Conservation (phyloP, 1,139 yeast species). For the Diutina catenulata region DNA sequence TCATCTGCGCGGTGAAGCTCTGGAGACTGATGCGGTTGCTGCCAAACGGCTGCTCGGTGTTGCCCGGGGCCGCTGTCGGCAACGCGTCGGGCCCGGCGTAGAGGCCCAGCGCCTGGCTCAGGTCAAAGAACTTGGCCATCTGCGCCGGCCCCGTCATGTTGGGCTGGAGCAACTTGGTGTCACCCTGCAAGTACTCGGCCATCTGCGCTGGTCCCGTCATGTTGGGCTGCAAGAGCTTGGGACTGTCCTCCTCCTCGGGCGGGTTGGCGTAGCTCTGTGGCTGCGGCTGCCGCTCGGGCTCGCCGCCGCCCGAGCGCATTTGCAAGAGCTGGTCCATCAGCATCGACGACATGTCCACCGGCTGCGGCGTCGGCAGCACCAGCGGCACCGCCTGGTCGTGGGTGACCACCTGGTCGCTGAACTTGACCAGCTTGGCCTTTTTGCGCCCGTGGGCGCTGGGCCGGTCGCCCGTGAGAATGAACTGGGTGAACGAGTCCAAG, state of each 20-base stretch:
- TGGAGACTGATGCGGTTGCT: conserved; percentile 24
- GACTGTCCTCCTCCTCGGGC: conserved; percentile 12
- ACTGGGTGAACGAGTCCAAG: conserved; percentile 63
- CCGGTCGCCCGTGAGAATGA: conserved; percentile 60
- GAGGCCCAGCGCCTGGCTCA: neutral
- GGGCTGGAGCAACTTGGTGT: conserved; percentile 27
- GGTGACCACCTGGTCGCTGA: conserved; percentile 50
- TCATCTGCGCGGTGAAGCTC: conserved; percentile 35
- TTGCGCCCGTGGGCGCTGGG: conserved; percentile 33
- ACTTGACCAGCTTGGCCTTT: conserved; percentile 52
- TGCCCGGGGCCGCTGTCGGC: neutral
- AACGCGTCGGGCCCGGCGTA: neutral
- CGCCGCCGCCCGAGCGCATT: conserved; percentile 21
- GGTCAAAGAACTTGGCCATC: conserved; percentile 16
- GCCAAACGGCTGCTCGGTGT: neutral
- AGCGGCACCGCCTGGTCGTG: conserved; percentile 27
- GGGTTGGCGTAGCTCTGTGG: conserved; percentile 6
- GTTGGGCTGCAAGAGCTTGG: conserved; percentile 35
- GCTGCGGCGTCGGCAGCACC: conserved; percentile 14
- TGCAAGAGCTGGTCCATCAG: conserved; percentile 62
- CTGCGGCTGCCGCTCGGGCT: conserved; percentile 10
- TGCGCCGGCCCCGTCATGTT: conserved; percentile 47
- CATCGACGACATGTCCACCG: conserved; percentile 40
- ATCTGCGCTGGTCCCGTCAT: conserved; percentile 45
- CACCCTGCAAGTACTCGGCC: conserved; percentile 11